Evolutionary conservation across 2,329 filamentous ascomycete genomes (phyloP), one percentile per base, ranked within the genome.

Genomic region (Alternaria sp.): DNA sequence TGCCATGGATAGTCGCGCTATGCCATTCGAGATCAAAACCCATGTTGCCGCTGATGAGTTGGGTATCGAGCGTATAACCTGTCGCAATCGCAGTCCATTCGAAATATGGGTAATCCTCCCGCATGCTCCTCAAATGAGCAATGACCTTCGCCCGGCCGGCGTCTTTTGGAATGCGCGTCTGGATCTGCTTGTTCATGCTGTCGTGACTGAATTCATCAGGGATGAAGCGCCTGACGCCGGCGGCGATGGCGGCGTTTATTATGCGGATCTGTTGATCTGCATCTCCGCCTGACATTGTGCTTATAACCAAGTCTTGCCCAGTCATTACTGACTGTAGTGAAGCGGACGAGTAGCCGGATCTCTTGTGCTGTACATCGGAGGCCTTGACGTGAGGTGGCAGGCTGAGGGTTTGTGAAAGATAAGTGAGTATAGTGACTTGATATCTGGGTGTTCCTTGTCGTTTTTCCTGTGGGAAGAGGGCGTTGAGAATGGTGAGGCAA

Each of bases 121-220:
- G 61, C n/a, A 66, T 40, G 0, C 68, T 54, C 28, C 63, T 60
- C 21, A 81, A 66, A 57, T 81, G 72, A 9, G 74, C 46, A 17
- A 81, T 70, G 2, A 76, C 67, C 28, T 72, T 71, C 10, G 72
- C 74, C 17, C 76, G 72, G 46, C 73, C 75, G 11, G 61, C 66
- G 40, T 68, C 69, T 10, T 74, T 75, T 17, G 75, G 69, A 11
- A 81, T 59, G 9, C 79, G 74, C 13, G 62, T 56, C 51, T 76
- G 74, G 8, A 81, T 67, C 5, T 54, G 50, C 15, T 59, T 46
- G 62, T 81, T 81, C 28, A 78, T 64, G 23, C 74, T 68, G 54
- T 76, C 73, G 40, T 76, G 77, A 46, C 79, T 80, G 63, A 81
- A 84, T 59, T 83, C 82, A 26, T 77, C 73, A 11, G 82, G 81